Evolutionary conservation across 805 yeast species (phyloP), one percentile per base, ranked within the genome.

Genomic region (Ogataea trehaloabstinens): DNA sequence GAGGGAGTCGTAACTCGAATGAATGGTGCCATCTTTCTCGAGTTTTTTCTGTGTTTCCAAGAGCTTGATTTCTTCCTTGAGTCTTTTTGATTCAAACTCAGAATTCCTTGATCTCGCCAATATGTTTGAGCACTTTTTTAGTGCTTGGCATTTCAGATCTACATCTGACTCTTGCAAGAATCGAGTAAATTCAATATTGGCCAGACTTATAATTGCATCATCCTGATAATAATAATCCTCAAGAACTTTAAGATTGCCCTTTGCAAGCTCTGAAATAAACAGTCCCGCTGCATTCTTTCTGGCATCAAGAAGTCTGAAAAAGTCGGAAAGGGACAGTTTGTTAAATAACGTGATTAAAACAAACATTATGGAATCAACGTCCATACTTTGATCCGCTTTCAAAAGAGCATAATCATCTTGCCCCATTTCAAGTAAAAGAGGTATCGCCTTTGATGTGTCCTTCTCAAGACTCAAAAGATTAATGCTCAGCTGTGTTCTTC

Each of bases 381-480:
- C 76, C 13, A 78, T 73, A 25, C 78, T 70, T 43, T 75, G 79
- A 31, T 82, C 74, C 0, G 91, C 76, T 49, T 82, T 85, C 31
- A 71, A 57, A 28, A 89, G 58, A 0, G 96, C 95, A 31, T 76
- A 56, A 40, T 77, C 84, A 31, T 77, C 68, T 50, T 86, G 89
- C 31, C 85, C 88, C 71, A 86, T 80, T 17, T 76, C 78, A 18
- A 88, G 57, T 25, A 87, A 68, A 35, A 82, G 67, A 8, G 79
- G 74, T 1, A 88, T 74, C 45, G 83, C 85, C 40, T 75, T 71
- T 5, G 70, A 65, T 1, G 83, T 72, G 11, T 71, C 65, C 1
- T 85, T 82, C 54, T 93, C 98, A 42, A 79, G 61, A 34, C 79
- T 73, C 10, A 85, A 69, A n/a, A 93, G 60, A 31, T 73, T 66